These are phyloP conservation scores for Neurospora sp. DNA, from an alignment of 495 filamentous ascomycete species.

Conservation along the genomic window DNA sequence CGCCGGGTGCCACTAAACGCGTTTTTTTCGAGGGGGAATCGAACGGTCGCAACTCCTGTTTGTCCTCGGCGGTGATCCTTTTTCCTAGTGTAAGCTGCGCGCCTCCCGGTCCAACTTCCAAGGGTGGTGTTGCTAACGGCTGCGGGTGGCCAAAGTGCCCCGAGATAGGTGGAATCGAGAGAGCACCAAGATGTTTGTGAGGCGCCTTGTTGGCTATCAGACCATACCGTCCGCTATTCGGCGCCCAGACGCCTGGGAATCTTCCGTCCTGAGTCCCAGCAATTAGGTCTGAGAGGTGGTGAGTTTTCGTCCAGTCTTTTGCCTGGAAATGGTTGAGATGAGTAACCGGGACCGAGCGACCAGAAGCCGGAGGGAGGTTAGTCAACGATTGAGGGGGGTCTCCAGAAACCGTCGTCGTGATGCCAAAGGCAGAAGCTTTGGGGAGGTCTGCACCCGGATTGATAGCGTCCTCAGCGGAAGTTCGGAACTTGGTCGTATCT, in stretches of 20 bases:
- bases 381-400: background rate
- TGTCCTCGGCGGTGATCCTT: slow-evolving; percentile 6
- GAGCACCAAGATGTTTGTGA: background rate
- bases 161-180: background rate
- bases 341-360: slow-evolving; percentile 5
- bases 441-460: slow-evolving; percentile 3
- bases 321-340: background rate
- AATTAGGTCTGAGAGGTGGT: background rate
- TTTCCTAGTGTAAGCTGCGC: slow-evolving; percentile 6
- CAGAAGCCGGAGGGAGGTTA: slow-evolving; percentile 5
- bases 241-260: slow-evolving; percentile 2
- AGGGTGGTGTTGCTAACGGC: background rate
- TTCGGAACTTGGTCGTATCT: slow-evolving; percentile 4
- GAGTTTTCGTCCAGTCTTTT: background rate
- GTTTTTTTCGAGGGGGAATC: slow-evolving; percentile 17
- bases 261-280: background rate
- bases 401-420: background rate
- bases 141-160: background rate
- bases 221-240: slow-evolving; percentile 17
- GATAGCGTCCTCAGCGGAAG: slow-evolving; percentile 6
- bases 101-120: background rate
- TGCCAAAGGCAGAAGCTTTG: background rate
- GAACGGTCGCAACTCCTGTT: background rate
- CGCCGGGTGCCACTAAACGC: slow-evolving; percentile 17
- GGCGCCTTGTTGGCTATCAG: slow-evolving; percentile 6